These are phyloP conservation scores for Blastobotrys serpentis DNA, from an alignment of 1,139 yeast species.

Conservation along the genomic window DNA sequence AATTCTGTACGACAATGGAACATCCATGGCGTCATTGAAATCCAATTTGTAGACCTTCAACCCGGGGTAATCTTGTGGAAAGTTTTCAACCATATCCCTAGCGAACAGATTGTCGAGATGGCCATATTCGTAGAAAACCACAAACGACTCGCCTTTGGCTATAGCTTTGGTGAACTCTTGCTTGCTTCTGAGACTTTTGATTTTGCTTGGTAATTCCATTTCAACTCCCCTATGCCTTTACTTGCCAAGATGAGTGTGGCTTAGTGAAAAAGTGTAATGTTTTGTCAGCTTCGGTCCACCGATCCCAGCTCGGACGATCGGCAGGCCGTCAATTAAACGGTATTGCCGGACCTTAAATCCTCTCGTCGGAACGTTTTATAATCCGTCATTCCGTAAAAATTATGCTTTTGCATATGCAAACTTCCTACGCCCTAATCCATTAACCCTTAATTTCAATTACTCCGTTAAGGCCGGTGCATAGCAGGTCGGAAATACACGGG, in stretches of 20 bases:
- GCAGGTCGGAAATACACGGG: too few relatives aligned
- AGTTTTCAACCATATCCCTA: neutral
- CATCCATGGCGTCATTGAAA: conserved; percentile 4
- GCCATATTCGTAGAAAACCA: conserved; percentile 1
- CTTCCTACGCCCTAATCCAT: too few relatives aligned
- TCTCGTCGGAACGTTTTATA: too few relatives aligned
- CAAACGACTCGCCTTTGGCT: neutral
- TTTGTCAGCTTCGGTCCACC: too few relatives aligned
- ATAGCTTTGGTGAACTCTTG: neutral
- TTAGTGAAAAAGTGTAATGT: too few relatives aligned
- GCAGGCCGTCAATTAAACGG: too few relatives aligned
- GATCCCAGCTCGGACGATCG: too few relatives aligned
- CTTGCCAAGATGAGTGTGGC: conserved; percentile 5
- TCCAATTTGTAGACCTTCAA: conserved; percentile 5
- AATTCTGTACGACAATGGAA: neutral
- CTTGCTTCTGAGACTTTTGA: conserved; percentile 1
- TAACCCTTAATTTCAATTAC: too few relatives aligned
- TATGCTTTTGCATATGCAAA: too few relatives aligned
- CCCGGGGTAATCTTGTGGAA: neutral
- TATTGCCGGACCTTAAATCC: too few relatives aligned
- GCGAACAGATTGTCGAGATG: neutral
- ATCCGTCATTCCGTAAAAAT: too few relatives aligned
- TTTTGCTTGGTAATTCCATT: conserved; percentile 1
- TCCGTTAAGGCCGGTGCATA: too few relatives aligned
- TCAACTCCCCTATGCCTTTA: neutral